Evolutionary conservation across 1,139 yeast species (phyloP), one percentile per base, ranked within the genome.

Genomic region (Protomyces macrosporus): DNA sequence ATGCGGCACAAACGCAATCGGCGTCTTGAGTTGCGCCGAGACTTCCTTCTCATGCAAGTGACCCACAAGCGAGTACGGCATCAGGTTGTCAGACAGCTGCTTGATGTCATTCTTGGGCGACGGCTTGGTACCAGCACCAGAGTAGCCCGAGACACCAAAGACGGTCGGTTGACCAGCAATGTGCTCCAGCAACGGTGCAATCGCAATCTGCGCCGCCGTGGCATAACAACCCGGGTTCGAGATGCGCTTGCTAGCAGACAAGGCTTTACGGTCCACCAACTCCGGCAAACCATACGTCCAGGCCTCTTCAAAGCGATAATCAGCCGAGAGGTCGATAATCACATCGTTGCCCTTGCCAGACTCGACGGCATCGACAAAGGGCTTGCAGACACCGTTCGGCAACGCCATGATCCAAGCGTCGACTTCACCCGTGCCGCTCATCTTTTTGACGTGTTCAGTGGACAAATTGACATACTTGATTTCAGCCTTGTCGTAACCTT

Each of bases 391-490:
- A 63, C 97, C 97, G 74, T 93, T 93, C 68, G 99, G 98, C 72
- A 95, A 82, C 1, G 98, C 98, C 98, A 95, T 93, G 45, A 95
- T 96, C 98, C 99, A 93, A 65, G 91, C 86, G 72, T 95, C 98
- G 64, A 93, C 89, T 63, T 84, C 89, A 55, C 85, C 84, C 54
- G 84, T 79, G 69, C 84, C 82, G 76, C 91, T 98, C 68, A 93
- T 79, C 69, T 81, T 78, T 72, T 84, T 84, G 69, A 93, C 87
- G 72, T 93, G 98, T 73, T 90, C 97, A 57, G 86, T 82, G 73
- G 87, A 93, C 70, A 93, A 81, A 75, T 91, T 93, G 68, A 89
- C 89, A 76, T 93, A 93, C 61, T 82, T 81, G 65, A 93, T 83
- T 66, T 88, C 84, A 63, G 82, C 81, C 78, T 93, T 93, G 72